phyloP scores from a whole-genome alignment of 2,329 filamentous ascomycete species.

The Sclerotinia spermophila region DNA sequence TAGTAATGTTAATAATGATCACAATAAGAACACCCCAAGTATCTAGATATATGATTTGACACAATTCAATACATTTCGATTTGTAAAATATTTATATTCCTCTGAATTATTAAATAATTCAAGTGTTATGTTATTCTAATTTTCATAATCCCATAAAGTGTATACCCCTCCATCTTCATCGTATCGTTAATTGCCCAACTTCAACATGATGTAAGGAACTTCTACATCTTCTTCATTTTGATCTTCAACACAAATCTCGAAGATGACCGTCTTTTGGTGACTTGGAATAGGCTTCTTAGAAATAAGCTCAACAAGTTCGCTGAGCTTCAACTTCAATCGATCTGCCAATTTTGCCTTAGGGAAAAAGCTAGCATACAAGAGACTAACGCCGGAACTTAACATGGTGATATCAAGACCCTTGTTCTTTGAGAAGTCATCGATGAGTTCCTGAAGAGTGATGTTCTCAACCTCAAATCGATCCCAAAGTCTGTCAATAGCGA shows the following conservation, averaged over 20 bases:
- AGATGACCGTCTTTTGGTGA: slow-evolving; percentile 93
- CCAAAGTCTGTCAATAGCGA: slow-evolving; percentile 93
- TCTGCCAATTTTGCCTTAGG: slow-evolving; percentile 74
- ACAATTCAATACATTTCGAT: neutral
- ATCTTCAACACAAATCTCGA: slow-evolving; percentile 93
- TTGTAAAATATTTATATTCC: slow-evolving; percentile 1
- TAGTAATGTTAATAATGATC: neutral
- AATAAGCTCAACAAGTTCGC: slow-evolving; percentile 79
- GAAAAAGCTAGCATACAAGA: slow-evolving; percentile 94
- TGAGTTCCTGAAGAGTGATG: slow-evolving; percentile 77
- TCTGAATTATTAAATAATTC: neutral
- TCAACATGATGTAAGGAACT: slow-evolving; percentile 93
- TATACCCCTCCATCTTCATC: neutral
- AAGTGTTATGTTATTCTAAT: slow-evolving; percentile 8
- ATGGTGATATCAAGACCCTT: slow-evolving; percentile 79
- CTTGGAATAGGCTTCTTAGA: slow-evolving; percentile 88
- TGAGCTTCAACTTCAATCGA: slow-evolving; percentile 76
- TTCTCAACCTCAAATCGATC: slow-evolving; percentile 91
- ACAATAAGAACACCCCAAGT: no score
- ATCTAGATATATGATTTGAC: neutral
- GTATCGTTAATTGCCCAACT: slow-evolving; percentile 40
- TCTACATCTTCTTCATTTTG: slow-evolving; percentile 88
- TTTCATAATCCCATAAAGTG: neutral
- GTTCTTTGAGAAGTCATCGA: slow-evolving; percentile 72
- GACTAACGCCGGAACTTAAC: slow-evolving; percentile 94